Conservation (phyloP, 441 rosid species). For the Omphalea diandra region DNA sequence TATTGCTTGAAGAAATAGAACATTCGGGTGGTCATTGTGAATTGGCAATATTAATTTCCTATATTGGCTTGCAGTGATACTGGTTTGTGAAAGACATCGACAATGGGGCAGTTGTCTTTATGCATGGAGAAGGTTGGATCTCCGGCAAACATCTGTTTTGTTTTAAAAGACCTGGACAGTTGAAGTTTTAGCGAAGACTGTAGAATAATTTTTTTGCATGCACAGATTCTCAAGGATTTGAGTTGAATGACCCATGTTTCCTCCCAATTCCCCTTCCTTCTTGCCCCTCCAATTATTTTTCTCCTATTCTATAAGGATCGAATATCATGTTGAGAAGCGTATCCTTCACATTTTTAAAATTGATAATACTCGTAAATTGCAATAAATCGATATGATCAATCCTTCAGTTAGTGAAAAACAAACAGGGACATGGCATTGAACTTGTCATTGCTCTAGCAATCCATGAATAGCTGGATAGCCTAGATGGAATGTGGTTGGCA, state of each 20-base stretch:
- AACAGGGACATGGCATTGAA: too few relatives aligned
- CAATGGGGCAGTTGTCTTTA: not conserved
- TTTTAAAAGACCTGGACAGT: not conserved
- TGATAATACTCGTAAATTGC: not conserved
- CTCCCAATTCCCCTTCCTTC: too few relatives aligned
- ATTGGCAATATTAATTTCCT: not conserved
- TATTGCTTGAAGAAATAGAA: not conserved
- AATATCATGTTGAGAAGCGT: not conserved
- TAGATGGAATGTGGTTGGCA: too few relatives aligned
- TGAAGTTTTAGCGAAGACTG: not conserved
- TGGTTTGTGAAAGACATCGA: not conserved
- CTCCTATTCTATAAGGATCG: not conserved
- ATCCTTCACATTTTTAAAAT: not conserved
- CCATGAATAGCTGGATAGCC: not conserved
- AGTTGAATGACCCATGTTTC: not conserved
- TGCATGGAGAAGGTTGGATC: not conserved
- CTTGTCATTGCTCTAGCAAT: not conserved
- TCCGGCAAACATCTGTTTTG: constrained; percentile 12
- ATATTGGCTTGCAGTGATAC: constrained; percentile 12
- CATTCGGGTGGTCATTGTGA: too few relatives aligned
- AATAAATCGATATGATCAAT: too few relatives aligned
- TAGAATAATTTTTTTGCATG: not conserved
- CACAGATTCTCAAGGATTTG: not conserved
- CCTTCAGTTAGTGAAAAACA: too few relatives aligned
- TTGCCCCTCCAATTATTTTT: too few relatives aligned